phyloP scores from a whole-genome alignment of 441 rosid genomes.

The Gossypium schwendimanii region DNA sequence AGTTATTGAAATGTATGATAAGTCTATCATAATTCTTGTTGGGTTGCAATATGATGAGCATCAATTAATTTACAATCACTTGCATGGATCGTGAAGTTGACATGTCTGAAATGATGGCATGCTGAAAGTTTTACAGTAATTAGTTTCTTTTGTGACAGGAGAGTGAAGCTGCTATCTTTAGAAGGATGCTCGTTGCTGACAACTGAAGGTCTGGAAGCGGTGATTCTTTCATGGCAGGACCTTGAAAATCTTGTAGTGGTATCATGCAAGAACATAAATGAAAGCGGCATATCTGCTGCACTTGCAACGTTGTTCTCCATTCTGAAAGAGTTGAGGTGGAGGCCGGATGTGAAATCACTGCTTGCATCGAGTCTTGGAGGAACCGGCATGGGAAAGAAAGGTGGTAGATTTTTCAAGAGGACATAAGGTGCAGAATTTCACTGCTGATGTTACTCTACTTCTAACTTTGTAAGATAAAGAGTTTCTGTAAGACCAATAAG shows the following conservation, averaged over 20 bases:
- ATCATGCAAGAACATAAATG: constrained; percentile 57
- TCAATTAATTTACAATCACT: not conserved
- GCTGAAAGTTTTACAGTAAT: not conserved
- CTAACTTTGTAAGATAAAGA: not conserved
- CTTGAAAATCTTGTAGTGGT: constrained; percentile 49
- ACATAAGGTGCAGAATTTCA: constrained; percentile 22
- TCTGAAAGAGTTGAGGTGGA: constrained; percentile 61
- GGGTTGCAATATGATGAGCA: not conserved
- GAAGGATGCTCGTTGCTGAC: constrained; percentile 61
- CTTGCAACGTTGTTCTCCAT: constrained; percentile 53
- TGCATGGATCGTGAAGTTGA: not conserved
- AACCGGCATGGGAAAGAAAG: constrained; percentile 56
- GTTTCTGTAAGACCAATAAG: not conserved
- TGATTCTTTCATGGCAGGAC: constrained; percentile 50
- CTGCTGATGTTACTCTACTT: not conserved
- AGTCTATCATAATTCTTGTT: not conserved
- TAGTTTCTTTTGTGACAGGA: constrained; percentile 29
- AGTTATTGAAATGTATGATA: not conserved
- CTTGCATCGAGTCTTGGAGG: constrained; percentile 43
- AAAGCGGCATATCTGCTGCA: constrained; percentile 47
- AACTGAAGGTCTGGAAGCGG: constrained; percentile 54
- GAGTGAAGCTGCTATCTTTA: constrained; percentile 37
- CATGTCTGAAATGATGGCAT: not conserved
- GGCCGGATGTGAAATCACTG: constrained; percentile 61
- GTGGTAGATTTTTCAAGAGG: constrained; percentile 64